These are phyloP conservation scores for Iberis pinnata DNA, from an alignment of 345 rosid species.

Conservation along the genomic window DNA sequence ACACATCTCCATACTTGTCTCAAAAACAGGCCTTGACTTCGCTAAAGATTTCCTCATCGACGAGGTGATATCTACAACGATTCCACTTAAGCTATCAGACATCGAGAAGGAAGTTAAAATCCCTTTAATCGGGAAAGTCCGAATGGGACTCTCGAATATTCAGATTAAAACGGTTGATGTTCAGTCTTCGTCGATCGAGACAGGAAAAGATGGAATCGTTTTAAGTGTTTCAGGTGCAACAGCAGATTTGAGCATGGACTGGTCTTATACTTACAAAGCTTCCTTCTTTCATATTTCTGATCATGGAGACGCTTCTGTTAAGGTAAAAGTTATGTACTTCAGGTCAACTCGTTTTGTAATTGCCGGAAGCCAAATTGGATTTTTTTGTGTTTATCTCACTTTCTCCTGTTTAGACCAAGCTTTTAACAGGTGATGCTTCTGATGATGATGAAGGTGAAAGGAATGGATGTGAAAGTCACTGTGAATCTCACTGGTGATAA, in stretches of 20 bases:
- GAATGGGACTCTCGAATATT: constrained; percentile 45
- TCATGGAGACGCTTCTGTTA: constrained; percentile 51
- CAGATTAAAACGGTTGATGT: constrained; percentile 38
- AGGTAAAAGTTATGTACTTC: constrained; percentile 42
- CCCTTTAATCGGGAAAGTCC: constrained; percentile 56
- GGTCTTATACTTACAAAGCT: constrained; percentile 56
- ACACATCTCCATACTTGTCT: constrained; percentile 40
- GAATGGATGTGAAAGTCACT: constrained; percentile 42
- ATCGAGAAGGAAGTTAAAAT: constrained; percentile 49
- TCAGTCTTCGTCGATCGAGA: constrained; percentile 40
- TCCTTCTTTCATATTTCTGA: constrained; percentile 56
- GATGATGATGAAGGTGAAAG: constrained; percentile 44
- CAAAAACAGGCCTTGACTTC: constrained; percentile 55
- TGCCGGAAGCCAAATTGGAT: too few species aligned
- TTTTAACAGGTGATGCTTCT: constrained; percentile 20
- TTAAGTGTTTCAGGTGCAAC: constrained; percentile 52
- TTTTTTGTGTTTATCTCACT: not conserved
- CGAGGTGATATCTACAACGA: constrained; percentile 47
- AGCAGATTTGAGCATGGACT: constrained; percentile 59
- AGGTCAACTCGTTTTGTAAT: too few species aligned
- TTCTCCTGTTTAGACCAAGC: not conserved
- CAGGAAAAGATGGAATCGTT: constrained; percentile 40
- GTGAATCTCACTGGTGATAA: constrained; percentile 33
- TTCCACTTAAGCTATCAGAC: constrained; percentile 52
- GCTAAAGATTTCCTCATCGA: constrained; percentile 46